Base-by-base conservation (phyloP, 345 rosid species). In the Aquilaria sinensis region DNA sequence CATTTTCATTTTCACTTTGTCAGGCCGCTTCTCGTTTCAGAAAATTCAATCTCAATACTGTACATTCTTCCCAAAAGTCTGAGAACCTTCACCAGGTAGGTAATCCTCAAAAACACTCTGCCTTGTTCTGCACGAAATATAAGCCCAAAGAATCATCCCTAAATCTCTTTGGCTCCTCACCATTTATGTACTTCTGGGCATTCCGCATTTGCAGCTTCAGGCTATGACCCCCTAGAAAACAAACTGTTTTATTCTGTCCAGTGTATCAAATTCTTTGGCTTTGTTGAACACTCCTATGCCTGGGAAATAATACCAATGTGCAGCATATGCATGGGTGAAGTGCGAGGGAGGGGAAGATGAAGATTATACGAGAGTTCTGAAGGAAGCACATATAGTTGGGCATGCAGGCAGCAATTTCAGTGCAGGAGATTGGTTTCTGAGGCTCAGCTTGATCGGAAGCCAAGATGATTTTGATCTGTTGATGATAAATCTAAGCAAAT, bases 261-360 rank as follows among this genome's bases (percentile, higher is more conserved):
- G 23, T 23, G 23, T 23, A 23, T 23, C 23, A 1, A 23, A 23
- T 23, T 23, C 1, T 23, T 23, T 23, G 23, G 23, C 23, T 23
- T 23, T 23, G 23, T 23, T 23, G 23, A 23, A 23, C 23, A 23
- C 23, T 23, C 23, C 23, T 23, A 23, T 23, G 23, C 23, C 23
- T 23, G 23, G 23, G 23, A 23, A 0, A 23, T 23, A 23, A 23
- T 23, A 23, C 23, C 23, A 23, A 33, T 46, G 57, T 23, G 65
- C 77, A 86, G 90, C 88, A 63, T 89, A 78, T 62, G 90, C 80
- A 2, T 84, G 90, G 90, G 6, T 82, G 72, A 86, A 70, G 67
- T 88, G 96, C 62, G 86, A 80, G 68, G 69, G 72, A 65, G 66
- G 58, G 66, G 77, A 77, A 63, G 88, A 84, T 6, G 65, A 6